Percentiles rank a stretch among this genome's conserved stretches.
Evolutionary conservation across 1,284 basidiomycete genomes (phyloP).

Genomic region (Pascua guehoae): DNA sequence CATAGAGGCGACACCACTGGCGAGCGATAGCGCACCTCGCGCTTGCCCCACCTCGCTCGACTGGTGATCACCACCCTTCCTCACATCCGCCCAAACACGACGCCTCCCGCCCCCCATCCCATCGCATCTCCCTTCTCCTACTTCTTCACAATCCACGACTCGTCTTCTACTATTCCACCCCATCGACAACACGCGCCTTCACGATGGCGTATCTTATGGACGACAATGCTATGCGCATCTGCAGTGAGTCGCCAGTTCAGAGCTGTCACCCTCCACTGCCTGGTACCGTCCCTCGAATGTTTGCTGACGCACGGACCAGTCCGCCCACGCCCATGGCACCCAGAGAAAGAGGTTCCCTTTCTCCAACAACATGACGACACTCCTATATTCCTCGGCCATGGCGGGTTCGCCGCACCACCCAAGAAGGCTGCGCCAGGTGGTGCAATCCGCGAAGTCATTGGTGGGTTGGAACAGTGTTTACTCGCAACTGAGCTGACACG

Average conservation of each 20-base stretch:
- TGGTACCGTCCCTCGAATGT: background rate
- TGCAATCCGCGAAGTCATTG: conserved; percentile 46
- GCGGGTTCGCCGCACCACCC: conserved; percentile 60
- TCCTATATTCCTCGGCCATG: conserved; percentile 73
- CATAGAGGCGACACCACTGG: no score
- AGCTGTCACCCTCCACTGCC: background rate
- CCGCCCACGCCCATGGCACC: conserved; percentile 78
- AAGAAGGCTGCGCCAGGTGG: conserved; percentile 21
- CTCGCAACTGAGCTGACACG: background rate
- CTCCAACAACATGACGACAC: conserved; percentile 60
- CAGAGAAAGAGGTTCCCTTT: conserved; percentile 72
- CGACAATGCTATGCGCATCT: conserved; percentile 24
- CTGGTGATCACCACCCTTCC: background rate
- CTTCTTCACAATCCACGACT: conserved; percentile 19
- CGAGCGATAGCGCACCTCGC: no score
- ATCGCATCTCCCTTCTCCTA: background rate
- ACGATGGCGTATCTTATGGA: conserved; percentile 22
- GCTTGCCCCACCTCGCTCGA: no score
- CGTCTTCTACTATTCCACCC: background rate
- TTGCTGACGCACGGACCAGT: conserved; percentile 54
- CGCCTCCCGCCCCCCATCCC: background rate
- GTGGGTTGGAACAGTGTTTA: conserved; percentile 27
- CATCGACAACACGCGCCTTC: conserved; percentile 4
- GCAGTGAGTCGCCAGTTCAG: conserved; percentile 7
- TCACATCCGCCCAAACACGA: background rate